These are phyloP conservation scores for Hamamelis virginiana DNA, from an alignment of 164 flowering plant genomes.

Conservation along the genomic window DNA sequence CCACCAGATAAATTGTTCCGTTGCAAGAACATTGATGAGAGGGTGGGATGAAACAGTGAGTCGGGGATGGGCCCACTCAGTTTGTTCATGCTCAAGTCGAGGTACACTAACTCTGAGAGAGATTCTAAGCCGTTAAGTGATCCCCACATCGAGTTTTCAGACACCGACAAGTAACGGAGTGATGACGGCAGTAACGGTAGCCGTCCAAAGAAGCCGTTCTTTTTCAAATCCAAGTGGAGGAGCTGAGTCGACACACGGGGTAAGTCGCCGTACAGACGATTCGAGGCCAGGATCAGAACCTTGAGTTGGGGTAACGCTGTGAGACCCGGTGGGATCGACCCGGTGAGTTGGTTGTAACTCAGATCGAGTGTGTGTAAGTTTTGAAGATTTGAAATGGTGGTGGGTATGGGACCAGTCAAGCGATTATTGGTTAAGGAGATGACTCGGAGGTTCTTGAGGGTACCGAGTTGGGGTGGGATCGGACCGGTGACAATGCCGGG, in stretches of 20 bases:
- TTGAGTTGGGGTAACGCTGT: constrained; percentile 27
- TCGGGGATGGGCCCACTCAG: constrained; percentile 63
- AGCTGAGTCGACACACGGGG: constrained; percentile 31
- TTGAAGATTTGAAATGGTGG: constrained; percentile 30
- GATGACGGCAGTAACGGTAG: constrained; percentile 43
- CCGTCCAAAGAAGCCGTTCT: constrained; percentile 43
- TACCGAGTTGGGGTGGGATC: constrained; percentile 49
- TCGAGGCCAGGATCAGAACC: constrained; percentile 47
- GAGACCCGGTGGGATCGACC: constrained; percentile 43
- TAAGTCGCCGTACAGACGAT: constrained; percentile 41
- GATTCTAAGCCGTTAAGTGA: constrained; percentile 38
- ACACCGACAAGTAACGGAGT: constrained; percentile 63
- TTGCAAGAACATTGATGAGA: constrained; percentile 50
- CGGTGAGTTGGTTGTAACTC: constrained; percentile 56
- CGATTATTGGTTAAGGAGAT: constrained; percentile 60
- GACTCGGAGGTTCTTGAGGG: constrained; percentile 54
- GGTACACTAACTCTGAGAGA: constrained; percentile 42
- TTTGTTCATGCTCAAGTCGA: constrained; percentile 70
- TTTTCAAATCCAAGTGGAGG: constrained; percentile 54
- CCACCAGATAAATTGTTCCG: constrained; percentile 65
- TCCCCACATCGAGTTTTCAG: constrained; percentile 55
- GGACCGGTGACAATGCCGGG: constrained; percentile 70
- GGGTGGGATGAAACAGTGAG: constrained; percentile 29
- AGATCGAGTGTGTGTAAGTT: constrained; percentile 72
- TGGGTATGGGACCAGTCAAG: constrained; percentile 57